Conservation (phyloP, 345 rosid species). For the Anastatica hierochuntica region DNA sequence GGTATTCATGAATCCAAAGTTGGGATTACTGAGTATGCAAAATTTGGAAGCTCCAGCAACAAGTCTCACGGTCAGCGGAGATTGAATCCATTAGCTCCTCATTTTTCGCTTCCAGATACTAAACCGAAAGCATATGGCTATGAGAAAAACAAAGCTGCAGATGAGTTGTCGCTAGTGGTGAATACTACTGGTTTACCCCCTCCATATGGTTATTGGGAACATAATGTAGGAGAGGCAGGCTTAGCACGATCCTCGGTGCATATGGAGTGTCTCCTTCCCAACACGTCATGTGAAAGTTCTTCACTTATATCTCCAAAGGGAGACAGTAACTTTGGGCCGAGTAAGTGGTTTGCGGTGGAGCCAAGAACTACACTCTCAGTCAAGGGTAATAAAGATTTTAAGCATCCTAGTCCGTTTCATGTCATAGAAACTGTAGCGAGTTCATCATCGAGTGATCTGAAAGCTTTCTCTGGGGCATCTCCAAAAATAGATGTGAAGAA, state of each 20-base stretch:
- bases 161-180: not conserved
- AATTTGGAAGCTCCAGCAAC: slow-evolving; percentile 15
- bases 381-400: slow-evolving; percentile 2
- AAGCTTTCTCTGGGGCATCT: slow-evolving; percentile 2
- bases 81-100: slow-evolving; percentile 23
- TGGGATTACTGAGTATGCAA: slow-evolving; percentile 18
- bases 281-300: slow-evolving; percentile 13
- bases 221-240: slow-evolving; percentile 6
- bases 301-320: slow-evolving; percentile 2
- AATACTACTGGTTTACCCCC: not conserved
- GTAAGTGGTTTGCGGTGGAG: slow-evolving; percentile 19
- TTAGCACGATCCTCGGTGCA: slow-evolving; percentile 11
- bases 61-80: slow-evolving; percentile 12
- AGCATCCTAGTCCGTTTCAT: slow-evolving; percentile 17
- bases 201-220: not conserved
- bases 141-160: slow-evolving; percentile 4
- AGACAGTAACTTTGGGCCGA: slow-evolving; percentile 4
- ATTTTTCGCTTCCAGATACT: slow-evolving; percentile 13
- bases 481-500: slow-evolving; percentile 23
- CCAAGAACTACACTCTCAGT: slow-evolving; percentile 13
- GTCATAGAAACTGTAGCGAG: slow-evolving; percentile 1
- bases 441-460: slow-evolving; percentile 2
- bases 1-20: slow-evolving; percentile 13
- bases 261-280: slow-evolving; percentile 4
- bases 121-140: slow-evolving; percentile 12